Evolutionary conservation across 1,139 yeast species (phyloP).

Genomic region (Suhomyces choctaworum): DNA sequence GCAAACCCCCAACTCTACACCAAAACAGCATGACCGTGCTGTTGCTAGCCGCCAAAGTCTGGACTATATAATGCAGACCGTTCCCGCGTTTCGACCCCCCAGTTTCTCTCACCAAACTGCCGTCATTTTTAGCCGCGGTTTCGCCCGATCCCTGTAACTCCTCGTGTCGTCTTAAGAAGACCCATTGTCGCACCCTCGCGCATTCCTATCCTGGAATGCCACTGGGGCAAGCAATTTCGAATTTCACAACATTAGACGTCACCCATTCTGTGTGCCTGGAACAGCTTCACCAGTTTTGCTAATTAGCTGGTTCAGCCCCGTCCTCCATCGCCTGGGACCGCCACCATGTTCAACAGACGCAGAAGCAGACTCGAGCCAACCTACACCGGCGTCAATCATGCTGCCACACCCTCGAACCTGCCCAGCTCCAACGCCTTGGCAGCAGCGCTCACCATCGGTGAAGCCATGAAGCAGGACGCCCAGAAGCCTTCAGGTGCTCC

Average conservation of each 20-base stretch:
- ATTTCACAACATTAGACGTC: not conserved
- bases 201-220: not conserved
- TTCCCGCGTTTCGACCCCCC: too few relatives aligned
- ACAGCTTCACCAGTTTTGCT: too few relatives aligned
- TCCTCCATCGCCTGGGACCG: not conserved
- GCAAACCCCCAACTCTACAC: too few relatives aligned
- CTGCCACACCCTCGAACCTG: constrained; percentile 33
- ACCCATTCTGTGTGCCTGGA: too few relatives aligned
- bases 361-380: constrained; percentile 39
- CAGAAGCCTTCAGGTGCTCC: constrained; percentile 15
- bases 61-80: too few relatives aligned
- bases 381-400: constrained; percentile 48
- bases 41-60: too few relatives aligned
- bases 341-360: constrained; percentile 37
- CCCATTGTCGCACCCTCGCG: not conserved
- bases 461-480: constrained; percentile 22
- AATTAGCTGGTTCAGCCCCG: too few relatives aligned
- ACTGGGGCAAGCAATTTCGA: not conserved
- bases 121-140: too few relatives aligned
- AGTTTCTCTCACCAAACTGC: too few relatives aligned
- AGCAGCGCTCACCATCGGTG: constrained; percentile 49
- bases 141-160: too few relatives aligned
- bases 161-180: too few relatives aligned
- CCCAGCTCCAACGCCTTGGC: constrained; percentile 47
- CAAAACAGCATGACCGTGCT: too few relatives aligned